phyloP scores from a whole-genome alignment of 345 rosid genomes.

The Eucalyptus cloeziana region DNA sequence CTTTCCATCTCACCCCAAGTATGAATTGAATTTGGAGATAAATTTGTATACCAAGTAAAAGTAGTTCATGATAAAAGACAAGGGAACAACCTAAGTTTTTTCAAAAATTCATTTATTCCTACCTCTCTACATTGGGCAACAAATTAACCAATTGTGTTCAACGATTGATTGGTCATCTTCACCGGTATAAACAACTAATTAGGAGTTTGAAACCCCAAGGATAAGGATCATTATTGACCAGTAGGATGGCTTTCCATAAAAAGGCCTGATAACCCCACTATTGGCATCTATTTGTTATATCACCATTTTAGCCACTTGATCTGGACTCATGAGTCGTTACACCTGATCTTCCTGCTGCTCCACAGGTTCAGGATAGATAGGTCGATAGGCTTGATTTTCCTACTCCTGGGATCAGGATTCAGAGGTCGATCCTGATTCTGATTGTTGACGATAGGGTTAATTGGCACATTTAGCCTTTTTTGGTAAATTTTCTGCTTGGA shows the following conservation, averaged over 20 bases:
- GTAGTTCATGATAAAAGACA: too few species aligned
- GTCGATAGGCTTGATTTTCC: neutral
- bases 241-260: neutral
- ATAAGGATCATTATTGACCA: neutral
- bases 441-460: neutral
- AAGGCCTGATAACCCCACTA: neutral
- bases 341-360: neutral
- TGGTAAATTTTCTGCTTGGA: neutral
- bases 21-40: too few species aligned
- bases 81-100: too few species aligned
- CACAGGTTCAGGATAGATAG: neutral
- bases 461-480: neutral
- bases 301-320: neutral
- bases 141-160: neutral
- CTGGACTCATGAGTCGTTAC: neutral
- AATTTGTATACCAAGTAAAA: too few species aligned
- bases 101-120: too few species aligned
- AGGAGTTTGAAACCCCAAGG: neutral
- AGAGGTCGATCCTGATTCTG: neutral
- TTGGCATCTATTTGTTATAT: neutral
- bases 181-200: neutral
- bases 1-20: too few species aligned
- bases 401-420: neutral
- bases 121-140: neutral
- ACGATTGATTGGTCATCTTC: neutral